phyloP scores from a whole-genome alignment of 31 red algal species.

The Odonthalia washingtoniensis region DNA sequence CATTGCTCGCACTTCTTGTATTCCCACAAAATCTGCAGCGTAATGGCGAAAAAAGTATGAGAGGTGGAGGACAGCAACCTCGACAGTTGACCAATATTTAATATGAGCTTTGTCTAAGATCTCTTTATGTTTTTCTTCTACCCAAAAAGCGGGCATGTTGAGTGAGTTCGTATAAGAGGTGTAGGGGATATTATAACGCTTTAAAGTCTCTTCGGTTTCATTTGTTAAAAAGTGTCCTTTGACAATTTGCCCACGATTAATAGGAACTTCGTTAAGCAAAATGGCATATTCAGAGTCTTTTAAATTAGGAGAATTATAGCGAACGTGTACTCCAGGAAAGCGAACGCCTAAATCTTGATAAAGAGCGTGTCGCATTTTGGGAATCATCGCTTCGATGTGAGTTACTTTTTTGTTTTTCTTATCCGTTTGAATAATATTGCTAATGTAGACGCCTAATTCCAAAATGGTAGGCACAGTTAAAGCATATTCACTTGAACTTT shows the following conservation, averaged over 20 bases:
- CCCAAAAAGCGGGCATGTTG: neutral
- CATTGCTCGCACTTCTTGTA: slow-evolving; percentile 16
- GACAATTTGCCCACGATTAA: neutral
- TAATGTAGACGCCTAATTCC: neutral
- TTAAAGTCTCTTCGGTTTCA: neutral
- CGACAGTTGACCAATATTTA: neutral
- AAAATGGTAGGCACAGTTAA: slow-evolving; percentile 13
- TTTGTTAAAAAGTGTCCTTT: neutral
- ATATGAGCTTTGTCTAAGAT: neutral
- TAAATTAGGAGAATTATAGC: slow-evolving; percentile 10
- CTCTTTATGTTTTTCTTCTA: slow-evolving; percentile 4
- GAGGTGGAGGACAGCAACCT: neutral
- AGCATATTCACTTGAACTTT: neutral
- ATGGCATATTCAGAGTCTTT: neutral
- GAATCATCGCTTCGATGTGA: neutral
- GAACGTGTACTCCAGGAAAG: slow-evolving; percentile 15
- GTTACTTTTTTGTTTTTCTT: slow-evolving; percentile 11
- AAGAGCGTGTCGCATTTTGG: slow-evolving; percentile 6
- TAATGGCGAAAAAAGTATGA: slow-evolving; percentile 1
- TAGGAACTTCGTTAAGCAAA: slow-evolving; percentile 5
- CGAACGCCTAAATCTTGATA: slow-evolving; percentile 16
- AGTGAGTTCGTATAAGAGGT: neutral
- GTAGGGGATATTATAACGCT: neutral
- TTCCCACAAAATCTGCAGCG: slow-evolving; percentile 28
- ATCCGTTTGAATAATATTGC: neutral